These are phyloP conservation scores for Eurotiales sp. DNA, from an alignment of 2,329 filamentous ascomycete genomes.

Conservation along the genomic window DNA sequence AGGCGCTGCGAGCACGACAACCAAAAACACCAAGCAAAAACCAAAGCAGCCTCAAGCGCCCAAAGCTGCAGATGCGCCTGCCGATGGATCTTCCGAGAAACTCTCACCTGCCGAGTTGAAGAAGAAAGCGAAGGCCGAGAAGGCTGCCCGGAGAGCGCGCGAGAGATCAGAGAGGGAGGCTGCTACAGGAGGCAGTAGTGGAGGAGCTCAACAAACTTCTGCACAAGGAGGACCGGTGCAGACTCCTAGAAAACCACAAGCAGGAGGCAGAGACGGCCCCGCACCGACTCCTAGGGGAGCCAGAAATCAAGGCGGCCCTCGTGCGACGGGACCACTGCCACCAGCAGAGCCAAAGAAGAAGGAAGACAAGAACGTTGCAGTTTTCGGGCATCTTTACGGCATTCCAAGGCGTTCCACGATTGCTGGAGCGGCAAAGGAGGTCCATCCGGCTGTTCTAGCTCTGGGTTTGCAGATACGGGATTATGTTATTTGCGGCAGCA, in stretches of 20 bases:
- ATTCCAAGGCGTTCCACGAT: slow-evolving; percentile 65
- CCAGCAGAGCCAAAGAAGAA: slow-evolving; percentile 51
- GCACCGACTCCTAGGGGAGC: slow-evolving; percentile 29
- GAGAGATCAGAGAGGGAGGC: slow-evolving; percentile 55
- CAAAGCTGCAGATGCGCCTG: slow-evolving; percentile 13
- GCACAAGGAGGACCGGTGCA: slow-evolving; percentile 21
- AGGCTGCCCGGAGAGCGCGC: slow-evolving; percentile 76
- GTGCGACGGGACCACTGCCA: slow-evolving; percentile 36
- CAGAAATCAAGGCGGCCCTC: slow-evolving; percentile 19
- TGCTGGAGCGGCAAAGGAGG: slow-evolving; percentile 62
- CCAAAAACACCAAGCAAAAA: slow-evolving; percentile 6
- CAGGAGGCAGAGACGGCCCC: slow-evolving; percentile 21
- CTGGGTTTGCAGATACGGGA: slow-evolving; percentile 86
- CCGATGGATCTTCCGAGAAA: slow-evolving; percentile 28
- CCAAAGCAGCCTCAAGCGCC: slow-evolving; percentile 16
- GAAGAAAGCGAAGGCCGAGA: slow-evolving; percentile 85
- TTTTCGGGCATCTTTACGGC: slow-evolving; percentile 81
- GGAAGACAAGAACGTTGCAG: slow-evolving; percentile 64
- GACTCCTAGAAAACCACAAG: slow-evolving; percentile 31
- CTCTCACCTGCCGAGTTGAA: slow-evolving; percentile 68
- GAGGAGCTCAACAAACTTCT: slow-evolving; percentile 8
- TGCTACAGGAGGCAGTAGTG: slow-evolving; percentile 26
- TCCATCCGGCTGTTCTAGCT: slow-evolving; percentile 80
- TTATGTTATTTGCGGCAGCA: slow-evolving; percentile 86
- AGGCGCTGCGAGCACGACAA: background rate